A percentile compares a stretch with the other conserved stretches of the same genome.
Conservation (phyloP, 345 rosid genomes). For the Camelina laxa region DNA sequence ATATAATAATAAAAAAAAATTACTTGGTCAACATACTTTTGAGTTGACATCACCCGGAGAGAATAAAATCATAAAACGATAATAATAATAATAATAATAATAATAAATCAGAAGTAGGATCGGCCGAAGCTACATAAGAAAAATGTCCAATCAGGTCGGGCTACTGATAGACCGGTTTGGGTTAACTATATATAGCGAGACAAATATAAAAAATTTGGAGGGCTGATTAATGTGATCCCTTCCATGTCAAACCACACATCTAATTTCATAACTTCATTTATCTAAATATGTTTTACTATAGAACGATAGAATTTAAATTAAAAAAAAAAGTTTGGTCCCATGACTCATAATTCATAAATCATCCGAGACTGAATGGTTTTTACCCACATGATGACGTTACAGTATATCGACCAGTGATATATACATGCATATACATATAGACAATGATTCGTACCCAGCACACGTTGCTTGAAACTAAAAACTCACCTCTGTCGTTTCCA, state of each 20-base stretch:
- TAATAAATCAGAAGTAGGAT: conserved; percentile 22
- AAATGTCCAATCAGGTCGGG: conserved; percentile 47
- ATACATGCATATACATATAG: conserved; percentile 21
- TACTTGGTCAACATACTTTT: conserved; percentile 29
- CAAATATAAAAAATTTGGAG: conserved; percentile 4
- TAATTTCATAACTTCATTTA: not conserved
- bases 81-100: not conserved
- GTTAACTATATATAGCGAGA: conserved; percentile 40
- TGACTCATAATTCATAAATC: not conserved
- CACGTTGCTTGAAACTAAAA: conserved; percentile 35
- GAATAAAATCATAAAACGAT: conserved; percentile 19
- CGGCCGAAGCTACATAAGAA: conserved; percentile 29
- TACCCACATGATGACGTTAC: not conserved
- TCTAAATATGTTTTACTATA: not conserved
- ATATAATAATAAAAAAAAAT: not conserved
- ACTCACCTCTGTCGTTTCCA: conserved; percentile 23
- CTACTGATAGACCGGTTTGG: conserved; percentile 41
- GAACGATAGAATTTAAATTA: not conserved
- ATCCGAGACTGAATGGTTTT: not conserved
- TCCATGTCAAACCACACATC: conserved; percentile 34
- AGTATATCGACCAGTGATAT: not conserved
- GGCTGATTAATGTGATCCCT: conserved; percentile 23
- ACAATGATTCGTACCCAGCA: conserved; percentile 22
- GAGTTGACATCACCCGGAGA: conserved; percentile 31
- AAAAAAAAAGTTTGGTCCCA: not conserved